Evolutionary conservation across 1,284 basidiomycete genomes (phyloP).

Genomic region (Omphalotus olearius): DNA sequence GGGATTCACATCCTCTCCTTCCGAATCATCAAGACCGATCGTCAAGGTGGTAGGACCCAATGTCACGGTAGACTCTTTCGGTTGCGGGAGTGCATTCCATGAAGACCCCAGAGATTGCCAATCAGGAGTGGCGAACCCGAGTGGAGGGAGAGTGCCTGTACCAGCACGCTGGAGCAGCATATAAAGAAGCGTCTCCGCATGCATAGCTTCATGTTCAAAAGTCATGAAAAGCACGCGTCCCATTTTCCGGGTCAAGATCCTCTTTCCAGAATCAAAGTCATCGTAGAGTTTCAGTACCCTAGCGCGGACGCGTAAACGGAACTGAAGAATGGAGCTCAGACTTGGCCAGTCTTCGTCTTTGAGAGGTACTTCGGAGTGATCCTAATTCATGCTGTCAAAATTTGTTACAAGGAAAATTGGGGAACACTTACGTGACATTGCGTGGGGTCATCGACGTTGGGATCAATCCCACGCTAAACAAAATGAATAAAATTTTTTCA

Average conservation of each 20-base stretch:
- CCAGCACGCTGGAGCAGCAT: conserved; percentile 86
- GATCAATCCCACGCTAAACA: conserved; percentile 88
- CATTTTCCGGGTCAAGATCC: conserved; percentile 58
- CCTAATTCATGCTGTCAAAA: conserved; percentile 33
- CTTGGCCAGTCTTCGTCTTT: conserved; percentile 85
- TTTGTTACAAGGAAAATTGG: neutral
- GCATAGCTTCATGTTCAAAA: conserved; percentile 84
- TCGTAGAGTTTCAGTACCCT: conserved; percentile 74
- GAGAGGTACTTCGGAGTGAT: conserved; percentile 87
- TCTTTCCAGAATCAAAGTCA: conserved; percentile 58
- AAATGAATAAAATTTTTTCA: conserved; percentile 16
- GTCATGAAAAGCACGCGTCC: conserved; percentile 87
- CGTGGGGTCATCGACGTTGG: conserved; percentile 85
- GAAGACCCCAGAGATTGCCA: conserved; percentile 5
- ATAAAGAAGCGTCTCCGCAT: conserved; percentile 90
- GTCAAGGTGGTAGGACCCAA: conserved; percentile 60
- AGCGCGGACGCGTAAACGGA: conserved; percentile 70
- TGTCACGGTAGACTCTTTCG: conserved; percentile 39
- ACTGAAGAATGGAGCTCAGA: conserved; percentile 70
- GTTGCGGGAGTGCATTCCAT: conserved; percentile 59
- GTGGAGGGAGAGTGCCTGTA: conserved; percentile 74
- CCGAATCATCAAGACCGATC: conserved; percentile 85
- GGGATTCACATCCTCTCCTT: conserved; percentile 57
- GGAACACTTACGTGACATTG: conserved; percentile 67
- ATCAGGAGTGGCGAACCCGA: conserved; percentile 69